A percentile compares a stretch with the other conserved stretches of the same genome.
phyloP scores from a whole-genome alignment of 2,329 filamentous ascomycete species.

The Neocucurbitaria cava region DNA sequence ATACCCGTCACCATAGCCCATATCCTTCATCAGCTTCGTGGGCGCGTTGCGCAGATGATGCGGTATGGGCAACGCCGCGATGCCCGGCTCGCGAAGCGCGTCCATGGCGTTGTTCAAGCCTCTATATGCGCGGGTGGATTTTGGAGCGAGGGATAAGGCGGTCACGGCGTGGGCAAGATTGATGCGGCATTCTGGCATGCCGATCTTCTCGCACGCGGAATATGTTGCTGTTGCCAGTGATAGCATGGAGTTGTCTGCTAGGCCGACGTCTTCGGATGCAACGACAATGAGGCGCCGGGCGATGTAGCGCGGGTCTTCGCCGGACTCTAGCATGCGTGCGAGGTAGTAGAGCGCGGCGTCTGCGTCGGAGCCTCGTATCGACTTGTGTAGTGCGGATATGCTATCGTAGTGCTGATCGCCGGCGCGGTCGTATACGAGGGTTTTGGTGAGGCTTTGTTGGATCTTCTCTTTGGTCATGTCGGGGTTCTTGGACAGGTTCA shows the following conservation, averaged over 20 bases:
- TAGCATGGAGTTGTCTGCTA: constrained; percentile 86
- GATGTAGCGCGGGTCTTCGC: constrained; percentile 91
- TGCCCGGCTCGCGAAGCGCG: constrained; percentile 80
- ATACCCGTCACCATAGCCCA: constrained; percentile 89
- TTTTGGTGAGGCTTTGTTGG: constrained; percentile 85
- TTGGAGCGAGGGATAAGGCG: constrained; percentile 79
- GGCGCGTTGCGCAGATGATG: constrained; percentile 91
- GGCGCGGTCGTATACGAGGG: constrained; percentile 90
- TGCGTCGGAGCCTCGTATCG: constrained; percentile 83
- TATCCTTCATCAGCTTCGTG: constrained; percentile 88
- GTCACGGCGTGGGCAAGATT: constrained; percentile 87
- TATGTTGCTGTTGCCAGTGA: constrained; percentile 85
- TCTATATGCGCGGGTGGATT: constrained; percentile 87
- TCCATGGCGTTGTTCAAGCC: constrained; percentile 80
- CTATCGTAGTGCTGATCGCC: constrained; percentile 98
- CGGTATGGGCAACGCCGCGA: constrained; percentile 82
- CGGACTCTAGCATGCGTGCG: constrained; percentile 91
- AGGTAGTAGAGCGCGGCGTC: constrained; percentile 95
- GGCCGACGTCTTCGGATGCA: constrained; percentile 89
- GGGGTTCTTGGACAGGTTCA: constrained; percentile 73
- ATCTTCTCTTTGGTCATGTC: constrained; percentile 76
- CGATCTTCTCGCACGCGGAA: constrained; percentile 88
- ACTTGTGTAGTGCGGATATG: constrained; percentile 97
- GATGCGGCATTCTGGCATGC: constrained; percentile 93
- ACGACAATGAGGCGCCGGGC: constrained; percentile 93